Base-by-base conservation (phyloP, 176 grass and related monocot genomes). In the Stipa capillata region DNA sequence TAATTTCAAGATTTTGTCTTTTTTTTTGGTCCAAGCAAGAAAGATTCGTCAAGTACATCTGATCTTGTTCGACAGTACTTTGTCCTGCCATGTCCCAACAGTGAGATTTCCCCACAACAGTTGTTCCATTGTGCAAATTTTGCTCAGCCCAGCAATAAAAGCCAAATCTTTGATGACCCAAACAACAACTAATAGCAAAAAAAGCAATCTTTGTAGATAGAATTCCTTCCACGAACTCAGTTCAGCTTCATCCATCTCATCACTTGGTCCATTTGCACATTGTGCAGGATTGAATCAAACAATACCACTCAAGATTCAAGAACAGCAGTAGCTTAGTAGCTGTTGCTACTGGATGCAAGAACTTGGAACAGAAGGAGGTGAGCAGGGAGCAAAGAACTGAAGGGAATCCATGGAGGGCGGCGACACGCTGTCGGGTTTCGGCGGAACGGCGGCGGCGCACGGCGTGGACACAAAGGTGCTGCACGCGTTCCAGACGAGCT, bases 401-500 rank as follows among this genome's bases (percentile, higher is more conserved):
- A 61, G 58, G 29, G 18, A 17, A 5, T 2, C 21, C 9, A 83
- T 88, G 81, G 86, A 84, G 42, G 86, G 81, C n/a, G n/a, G n/a
- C 17, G 86, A 83, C 18, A 23, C 79, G 17, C 33, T 87, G 66
- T 84, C 81, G 9, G 85, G 55, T 34, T 82, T 82, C 70, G 78
- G 58, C n/a, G 61, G 14, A 13, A n/a, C 45, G 41, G 52, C 20
- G 17, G 49, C 34, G 48, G 73, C 45, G 20, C 3, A 16, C 35
- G 76, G 51, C 21, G 76, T 71, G 6, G 92, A 94, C 77, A 82
- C 69, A 42, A 91, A 84, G 75, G 92, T 89, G 79, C 68, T 91
- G 79, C 89, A 94, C 60, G 79, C 86, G 67, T 94, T 94, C 79
- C 92, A 89, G 79, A 89, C 79, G 72, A 94, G 92, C 86, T 94